Evolutionary conservation across 1,284 basidiomycete genomes (phyloP).

Genomic region (Lignosus rhinocerotis): DNA sequence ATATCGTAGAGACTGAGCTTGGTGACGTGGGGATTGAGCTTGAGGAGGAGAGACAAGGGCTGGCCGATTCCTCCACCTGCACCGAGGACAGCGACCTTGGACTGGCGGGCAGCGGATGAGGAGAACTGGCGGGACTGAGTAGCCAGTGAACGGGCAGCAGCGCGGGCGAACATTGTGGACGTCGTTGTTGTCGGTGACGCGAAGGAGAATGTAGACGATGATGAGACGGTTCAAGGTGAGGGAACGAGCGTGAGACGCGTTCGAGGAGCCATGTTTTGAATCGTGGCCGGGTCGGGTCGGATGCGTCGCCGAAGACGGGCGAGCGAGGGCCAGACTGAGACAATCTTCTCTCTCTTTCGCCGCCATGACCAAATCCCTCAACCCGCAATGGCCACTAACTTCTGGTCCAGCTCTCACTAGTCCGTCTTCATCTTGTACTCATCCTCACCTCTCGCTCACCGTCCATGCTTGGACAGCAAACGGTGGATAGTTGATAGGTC

Average conservation of each 20-base stretch:
- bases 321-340: not conserved
- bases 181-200: constrained; percentile 10
- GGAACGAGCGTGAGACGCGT: constrained; percentile 18
- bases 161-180: constrained; percentile 54
- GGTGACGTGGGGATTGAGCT: constrained; percentile 82
- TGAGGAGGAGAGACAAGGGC: constrained; percentile 86
- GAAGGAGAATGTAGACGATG: constrained; percentile 6
- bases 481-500: constrained; percentile 88
- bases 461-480: constrained; percentile 51
- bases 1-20: constrained; percentile 87
- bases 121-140: constrained; percentile 72
- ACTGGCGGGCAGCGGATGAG: constrained; percentile 69
- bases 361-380: not conserved
- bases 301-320: not conserved
- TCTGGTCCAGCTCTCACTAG: constrained; percentile 77
- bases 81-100: constrained; percentile 88
- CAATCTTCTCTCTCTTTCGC: not conserved
- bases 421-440: constrained; percentile 39
- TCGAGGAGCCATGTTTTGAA: constrained; percentile 12
- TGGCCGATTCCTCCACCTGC: constrained; percentile 94
- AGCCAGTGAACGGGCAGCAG: constrained; percentile 49
- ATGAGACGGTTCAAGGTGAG: not conserved
- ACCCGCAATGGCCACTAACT: constrained; percentile 66
- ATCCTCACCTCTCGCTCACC: not conserved
- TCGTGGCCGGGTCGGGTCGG: constrained; percentile 26